These are phyloP conservation scores for Saccharomycopsis malanga DNA, from an alignment of 805 yeast species.

Conservation along the genomic window DNA sequence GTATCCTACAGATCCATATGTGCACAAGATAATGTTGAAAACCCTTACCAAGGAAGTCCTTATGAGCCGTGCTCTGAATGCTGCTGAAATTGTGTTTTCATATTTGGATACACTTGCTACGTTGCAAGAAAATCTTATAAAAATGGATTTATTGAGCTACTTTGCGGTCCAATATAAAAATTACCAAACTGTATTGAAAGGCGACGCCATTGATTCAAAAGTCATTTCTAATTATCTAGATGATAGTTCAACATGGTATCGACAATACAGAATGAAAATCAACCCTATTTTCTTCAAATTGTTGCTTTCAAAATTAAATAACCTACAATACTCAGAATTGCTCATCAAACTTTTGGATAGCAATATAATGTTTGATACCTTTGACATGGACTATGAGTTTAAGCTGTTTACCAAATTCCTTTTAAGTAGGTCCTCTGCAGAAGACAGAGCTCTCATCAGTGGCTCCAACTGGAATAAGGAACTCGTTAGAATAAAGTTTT, in stretches of 20 bases:
- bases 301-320: background rate
- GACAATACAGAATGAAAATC: background rate
- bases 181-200: constrained; percentile 1
- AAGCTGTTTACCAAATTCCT: constrained; percentile 3
- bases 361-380: constrained; percentile 7
- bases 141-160: background rate
- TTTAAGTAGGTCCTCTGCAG: background rate
- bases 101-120: background rate
- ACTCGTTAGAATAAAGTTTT: background rate
- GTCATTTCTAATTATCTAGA: background rate
- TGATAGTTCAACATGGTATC: background rate
- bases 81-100: background rate
- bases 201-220: background rate
- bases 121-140: background rate
- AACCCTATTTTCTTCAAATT: background rate
- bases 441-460: constrained; percentile 8
- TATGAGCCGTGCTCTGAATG: background rate
- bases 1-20: background rate
- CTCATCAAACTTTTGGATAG: constrained; percentile 6
- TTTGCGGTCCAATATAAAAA: background rate
- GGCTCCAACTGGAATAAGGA: constrained; percentile 9
- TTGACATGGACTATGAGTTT: background rate
- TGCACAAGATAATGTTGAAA: background rate
- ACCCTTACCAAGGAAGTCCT: background rate
- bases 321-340: background rate